These are phyloP conservation scores for Juglanconis oblonga DNA, from an alignment of 2,329 filamentous ascomycete species.

Conservation along the genomic window DNA sequence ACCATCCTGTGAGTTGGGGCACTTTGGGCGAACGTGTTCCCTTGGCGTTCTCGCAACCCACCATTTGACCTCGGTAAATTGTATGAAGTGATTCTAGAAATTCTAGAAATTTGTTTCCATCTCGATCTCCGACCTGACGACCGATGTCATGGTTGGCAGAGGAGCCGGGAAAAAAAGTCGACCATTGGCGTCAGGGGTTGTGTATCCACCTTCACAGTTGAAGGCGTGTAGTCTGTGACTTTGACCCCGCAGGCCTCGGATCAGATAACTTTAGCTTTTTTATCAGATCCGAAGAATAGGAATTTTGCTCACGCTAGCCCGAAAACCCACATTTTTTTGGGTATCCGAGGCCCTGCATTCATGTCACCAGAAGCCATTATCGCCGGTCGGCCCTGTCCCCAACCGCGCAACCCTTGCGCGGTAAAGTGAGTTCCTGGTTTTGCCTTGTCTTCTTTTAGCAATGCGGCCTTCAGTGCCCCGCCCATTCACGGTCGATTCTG, in stretches of 20 bases:
- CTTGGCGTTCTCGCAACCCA: too few relatives aligned
- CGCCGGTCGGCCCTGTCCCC: background rate
- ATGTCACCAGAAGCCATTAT: background rate
- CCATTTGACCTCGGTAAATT: too few relatives aligned
- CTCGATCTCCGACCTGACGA: background rate
- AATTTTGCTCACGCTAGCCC: background rate
- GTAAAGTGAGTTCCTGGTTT: background rate
- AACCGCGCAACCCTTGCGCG: background rate
- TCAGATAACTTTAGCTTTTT: constrained; percentile 2
- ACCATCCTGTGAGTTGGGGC: background rate
- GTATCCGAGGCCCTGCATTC: background rate
- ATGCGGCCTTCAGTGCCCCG: constrained; percentile 11
- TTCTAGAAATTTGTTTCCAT: background rate
- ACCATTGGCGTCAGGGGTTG: background rate
- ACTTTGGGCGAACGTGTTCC: too few relatives aligned
- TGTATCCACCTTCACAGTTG: background rate
- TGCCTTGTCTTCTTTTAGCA: constrained; percentile 3
- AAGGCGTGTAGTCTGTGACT: background rate
- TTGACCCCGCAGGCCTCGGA: constrained; percentile 1
- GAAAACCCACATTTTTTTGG: background rate
- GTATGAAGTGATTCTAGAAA: too few relatives aligned
- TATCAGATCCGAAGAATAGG: constrained; percentile 1
- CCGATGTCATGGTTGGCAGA: background rate
- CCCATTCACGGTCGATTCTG: constrained; percentile 9
- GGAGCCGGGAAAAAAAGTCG: background rate